A percentile compares a stretch with the other conserved stretches of the same genome.
Evolutionary conservation across 495 filamentous ascomycete species (phyloP).

Genomic region (Hypoxylon intermedium): DNA sequence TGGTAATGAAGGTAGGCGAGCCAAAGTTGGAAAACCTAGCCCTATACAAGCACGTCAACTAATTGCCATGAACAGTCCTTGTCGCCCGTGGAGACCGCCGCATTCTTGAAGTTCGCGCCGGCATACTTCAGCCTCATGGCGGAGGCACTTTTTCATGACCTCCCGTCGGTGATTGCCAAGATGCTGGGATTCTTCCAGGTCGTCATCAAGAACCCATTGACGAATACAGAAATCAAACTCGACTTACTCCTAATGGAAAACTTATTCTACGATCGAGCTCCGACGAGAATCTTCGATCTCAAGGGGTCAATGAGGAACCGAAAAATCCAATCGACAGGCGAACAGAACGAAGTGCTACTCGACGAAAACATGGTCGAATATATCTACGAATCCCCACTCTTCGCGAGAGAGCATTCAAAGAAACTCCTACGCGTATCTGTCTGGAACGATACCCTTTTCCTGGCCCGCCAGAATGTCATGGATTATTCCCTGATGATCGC

Average conservation of each 20-base stretch:
- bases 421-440: conserved; percentile 81
- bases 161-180: conserved; percentile 97
- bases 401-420: conserved; percentile 91
- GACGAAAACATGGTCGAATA: conserved; percentile 99
- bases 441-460: conserved; percentile 96
- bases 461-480: conserved; percentile 94
- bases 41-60: conserved; percentile 3
- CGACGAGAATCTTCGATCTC: conserved; percentile 93
- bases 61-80: conserved; percentile 62
- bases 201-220: conserved; percentile 91
- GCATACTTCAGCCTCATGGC: conserved; percentile 98
- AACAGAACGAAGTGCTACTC: conserved; percentile 92
- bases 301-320: conserved; percentile 99
- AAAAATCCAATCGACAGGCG: conserved; percentile 91
- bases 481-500: conserved; percentile 99
- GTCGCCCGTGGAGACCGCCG: conserved; percentile 86
- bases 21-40: no score
- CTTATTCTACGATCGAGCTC: conserved; percentile 93
- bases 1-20: conserved; percentile 80
- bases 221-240: conserved; percentile 92
- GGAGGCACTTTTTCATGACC: conserved; percentile 91
- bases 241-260: conserved; percentile 98
- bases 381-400: conserved; percentile 96
- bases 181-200: conserved; percentile 99
- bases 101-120: conserved; percentile 93